Base-by-base conservation (phyloP, 164 flowering plant species). In the Dillenia turbinata region DNA sequence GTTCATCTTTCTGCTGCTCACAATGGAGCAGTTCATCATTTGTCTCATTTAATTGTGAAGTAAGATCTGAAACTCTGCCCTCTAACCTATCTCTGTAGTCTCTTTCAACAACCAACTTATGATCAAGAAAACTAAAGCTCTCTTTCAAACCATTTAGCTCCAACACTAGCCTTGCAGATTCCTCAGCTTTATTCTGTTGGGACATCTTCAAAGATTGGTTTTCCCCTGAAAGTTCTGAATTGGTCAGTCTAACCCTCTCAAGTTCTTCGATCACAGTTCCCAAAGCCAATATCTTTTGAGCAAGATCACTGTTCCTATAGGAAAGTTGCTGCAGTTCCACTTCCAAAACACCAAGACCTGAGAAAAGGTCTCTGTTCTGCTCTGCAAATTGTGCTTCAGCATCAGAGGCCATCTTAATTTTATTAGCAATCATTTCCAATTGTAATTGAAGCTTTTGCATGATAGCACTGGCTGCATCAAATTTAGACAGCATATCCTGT, bases 401-500 rank as follows among this genome's bases (percentile, higher is more conserved):
- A 64, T 85, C 92, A 62, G 73, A 68, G 63, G 78, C 71, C 44
- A 44, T 33, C 69, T 73, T 66, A 53, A 82, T 52, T 63, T 68
- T 88, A 54, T 73, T 64, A n/a, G 81, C 68, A 61, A 88, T 22
- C 52, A 70, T 68, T 58, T 84, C 86, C 47, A 85, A 56, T 57
- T 81, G 77, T 51, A 50, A 60, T 61, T 83, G 88, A 76, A 85
- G 85, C 65, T 79, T 89, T 46, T 73, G 88, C 62, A 81, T 69
- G 19, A 76, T 70, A 44, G 73, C 68, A 69, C 67, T 75, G 48
- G 87, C 81, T 2, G 40, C 60, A 62, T 77, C 74, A 9, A 87
- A 49, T 65, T 80, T 77, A 63, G 53, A 51, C 48, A 54, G 63
- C 75, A 86, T 76, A 45, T 66, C 71, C 11, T 66, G 69, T 51